Evolutionary conservation across 768 basidiomycete species (phyloP), one percentile per base, ranked within the genome.

Genomic region (Kwoniella sp.): DNA sequence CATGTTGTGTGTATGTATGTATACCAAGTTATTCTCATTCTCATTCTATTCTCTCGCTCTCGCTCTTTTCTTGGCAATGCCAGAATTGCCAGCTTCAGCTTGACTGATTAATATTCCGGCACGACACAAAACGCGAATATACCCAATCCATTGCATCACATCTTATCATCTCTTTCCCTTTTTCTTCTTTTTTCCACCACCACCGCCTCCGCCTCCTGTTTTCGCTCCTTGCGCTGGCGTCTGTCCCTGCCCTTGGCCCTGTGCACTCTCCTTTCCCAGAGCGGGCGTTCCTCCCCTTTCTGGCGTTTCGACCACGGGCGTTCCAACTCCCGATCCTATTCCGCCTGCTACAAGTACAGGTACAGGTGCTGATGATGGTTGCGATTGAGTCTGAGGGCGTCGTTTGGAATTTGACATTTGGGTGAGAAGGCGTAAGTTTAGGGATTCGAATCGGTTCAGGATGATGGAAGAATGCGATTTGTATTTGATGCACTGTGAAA

Each of bases 401-500:
- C 68, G 66, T 40, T 64, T 56, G 1, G 63, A 15, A 36, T 73
- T 75, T 40, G 77, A 68, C 61, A 79, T 77, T 58, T 71, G 68
- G 3, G 70, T 70, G 17, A 79, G 63, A 56, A 96, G 83, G 7
- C 89, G 86, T 47, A 90, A 85, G 77, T 95, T 96, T 65, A 98
- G 84, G 7, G 88, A 85, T 80, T 97, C 93, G 82, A 98, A 97
- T 70, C 94, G 90, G 84, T 97, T 96, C 68, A 98, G 88, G 81
- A 91, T 92, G 77, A 95, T 88, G 55, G 90, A 91, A 2, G 93
- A 96, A 71, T 88, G 88, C 1, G 94, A 95, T 80, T 94, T 92
- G 84, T 95, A 97, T 80, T 94, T 96, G 71, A 97, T 84, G 79
- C 92, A 95, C 95, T 98, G 54, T 33, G 33, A n/a, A n/a, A n/a